Conservation (phyloP, 129 eudicot genomes). For the Lonicera japonica region DNA sequence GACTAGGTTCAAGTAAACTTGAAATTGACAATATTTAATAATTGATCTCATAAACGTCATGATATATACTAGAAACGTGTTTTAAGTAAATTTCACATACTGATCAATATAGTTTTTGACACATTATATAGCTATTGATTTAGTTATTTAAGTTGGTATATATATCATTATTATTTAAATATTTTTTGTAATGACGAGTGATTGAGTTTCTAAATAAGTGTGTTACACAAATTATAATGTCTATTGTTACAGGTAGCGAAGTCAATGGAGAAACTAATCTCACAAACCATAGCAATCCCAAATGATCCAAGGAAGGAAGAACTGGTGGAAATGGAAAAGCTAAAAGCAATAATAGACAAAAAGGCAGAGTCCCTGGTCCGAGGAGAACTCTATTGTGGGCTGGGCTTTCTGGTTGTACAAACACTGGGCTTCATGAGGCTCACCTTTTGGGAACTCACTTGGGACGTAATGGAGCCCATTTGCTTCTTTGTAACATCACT, state of each 20-base stretch:
- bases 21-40: no score
- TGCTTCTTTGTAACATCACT: slow-evolving; percentile 80
- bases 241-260: slow-evolving; percentile 40
- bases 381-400: slow-evolving; percentile 63
- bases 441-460: slow-evolving; percentile 77
- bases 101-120: no score
- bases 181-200: no score
- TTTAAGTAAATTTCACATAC: no score
- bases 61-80: no score
- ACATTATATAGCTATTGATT: no score
- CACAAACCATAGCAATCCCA: slow-evolving; percentile 43
- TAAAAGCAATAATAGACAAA: slow-evolving; percentile 52
- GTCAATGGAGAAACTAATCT: slow-evolving; percentile 61
- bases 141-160: no score
- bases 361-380: slow-evolving; percentile 49
- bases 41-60: no score
- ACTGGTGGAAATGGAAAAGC: slow-evolving; percentile 41
- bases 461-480: slow-evolving; percentile 98
- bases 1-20: no score
- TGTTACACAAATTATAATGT: no score
- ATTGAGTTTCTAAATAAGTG: no score
- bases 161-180: no score
- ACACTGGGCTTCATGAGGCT: slow-evolving; percentile 76
- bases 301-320: slow-evolving; percentile 69
- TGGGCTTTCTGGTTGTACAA: slow-evolving; percentile 57